Conservation (phyloP, 257 asterid species). For the Lithospermum erythrorhizon region DNA sequence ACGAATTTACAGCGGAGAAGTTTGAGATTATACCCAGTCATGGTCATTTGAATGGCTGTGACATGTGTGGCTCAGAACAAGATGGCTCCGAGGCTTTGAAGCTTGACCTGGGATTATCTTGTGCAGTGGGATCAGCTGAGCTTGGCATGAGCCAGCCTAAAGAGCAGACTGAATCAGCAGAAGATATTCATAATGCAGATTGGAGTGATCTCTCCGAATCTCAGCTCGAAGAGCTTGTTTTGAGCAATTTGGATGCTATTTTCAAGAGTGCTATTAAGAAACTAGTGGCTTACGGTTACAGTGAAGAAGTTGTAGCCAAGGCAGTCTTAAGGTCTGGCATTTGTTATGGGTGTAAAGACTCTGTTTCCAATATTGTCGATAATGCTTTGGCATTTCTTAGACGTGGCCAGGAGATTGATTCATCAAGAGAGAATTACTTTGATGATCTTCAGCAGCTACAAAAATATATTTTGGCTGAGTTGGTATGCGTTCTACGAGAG, state of each 20-base stretch:
- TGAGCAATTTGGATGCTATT: slow-evolving; percentile 64
- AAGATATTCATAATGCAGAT: slow-evolving; percentile 60
- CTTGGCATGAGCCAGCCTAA: slow-evolving; percentile 28
- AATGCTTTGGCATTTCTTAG: slow-evolving; percentile 65
- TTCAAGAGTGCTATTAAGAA: slow-evolving; percentile 80
- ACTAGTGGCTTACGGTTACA: slow-evolving; percentile 57
- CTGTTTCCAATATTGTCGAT: slow-evolving; percentile 83
- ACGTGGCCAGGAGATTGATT: slow-evolving; percentile 50
- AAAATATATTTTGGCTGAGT: slow-evolving; percentile 80
- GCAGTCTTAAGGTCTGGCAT: slow-evolving; percentile 82
- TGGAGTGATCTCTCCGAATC: slow-evolving; percentile 91
- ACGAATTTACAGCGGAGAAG: slow-evolving; percentile 69
- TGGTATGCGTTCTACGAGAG: slow-evolving; percentile 77
- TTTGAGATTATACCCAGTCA: slow-evolving; percentile 37
- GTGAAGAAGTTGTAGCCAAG: slow-evolving; percentile 56
- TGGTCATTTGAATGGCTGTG: slow-evolving; percentile 38
- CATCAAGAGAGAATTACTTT: slow-evolving; percentile 53
- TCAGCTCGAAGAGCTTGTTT: slow-evolving; percentile 74
- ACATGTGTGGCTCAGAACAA: slow-evolving; percentile 42
- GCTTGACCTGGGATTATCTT: slow-evolving; percentile 76
- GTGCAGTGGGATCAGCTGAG: slow-evolving; percentile 41
- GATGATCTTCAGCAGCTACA: slow-evolving; percentile 81
- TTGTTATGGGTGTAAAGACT: slow-evolving; percentile 91
- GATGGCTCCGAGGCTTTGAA: slow-evolving; percentile 47
- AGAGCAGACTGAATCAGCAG: slow-evolving; percentile 43